Percentiles rank a stretch among this genome's conserved stretches.
Evolutionary conservation across 495 filamentous ascomycete genomes (phyloP).

Genomic region (Annulohypoxylon stygium): DNA sequence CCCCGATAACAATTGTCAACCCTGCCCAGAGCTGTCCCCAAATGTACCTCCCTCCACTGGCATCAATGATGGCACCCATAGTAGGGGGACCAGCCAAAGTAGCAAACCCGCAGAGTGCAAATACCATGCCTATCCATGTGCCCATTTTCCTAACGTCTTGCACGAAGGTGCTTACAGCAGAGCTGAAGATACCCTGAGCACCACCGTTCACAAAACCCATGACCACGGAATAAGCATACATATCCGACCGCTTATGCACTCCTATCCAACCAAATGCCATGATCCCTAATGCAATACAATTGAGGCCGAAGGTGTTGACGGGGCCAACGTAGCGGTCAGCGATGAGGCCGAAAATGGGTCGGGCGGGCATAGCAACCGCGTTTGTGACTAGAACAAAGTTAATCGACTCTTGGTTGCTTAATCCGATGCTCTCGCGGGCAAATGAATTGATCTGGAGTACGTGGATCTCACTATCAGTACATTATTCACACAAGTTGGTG

Average conservation of each 20-base stretch:
- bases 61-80: constrained; percentile 60
- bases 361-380: constrained; percentile 53
- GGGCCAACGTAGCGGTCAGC: constrained; percentile 56
- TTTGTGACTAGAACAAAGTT: constrained; percentile 58
- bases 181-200: constrained; percentile 58
- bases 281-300: constrained; percentile 48
- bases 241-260: constrained; percentile 48
- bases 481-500: neutral
- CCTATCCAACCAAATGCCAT: constrained; percentile 57
- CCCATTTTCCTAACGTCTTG: constrained; percentile 60
- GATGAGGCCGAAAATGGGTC: constrained; percentile 54
- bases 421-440: constrained; percentile 55
- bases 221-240: constrained; percentile 59
- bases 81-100: constrained; percentile 60
- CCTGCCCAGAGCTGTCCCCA: constrained; percentile 60
- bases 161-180: constrained; percentile 54
- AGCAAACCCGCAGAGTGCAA: constrained; percentile 56
- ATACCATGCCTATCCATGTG: constrained; percentile 60
- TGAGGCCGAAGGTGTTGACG: constrained; percentile 54
- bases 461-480: neutral
- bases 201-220: constrained; percentile 59
- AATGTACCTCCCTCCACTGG: constrained; percentile 51
- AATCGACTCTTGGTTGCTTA: constrained; percentile 54
- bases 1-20: constrained; percentile 34
- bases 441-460: constrained; percentile 66